Evolutionary conservation across 495 filamentous ascomycete species (phyloP).

Genomic region (Podospora appendiculata): DNA sequence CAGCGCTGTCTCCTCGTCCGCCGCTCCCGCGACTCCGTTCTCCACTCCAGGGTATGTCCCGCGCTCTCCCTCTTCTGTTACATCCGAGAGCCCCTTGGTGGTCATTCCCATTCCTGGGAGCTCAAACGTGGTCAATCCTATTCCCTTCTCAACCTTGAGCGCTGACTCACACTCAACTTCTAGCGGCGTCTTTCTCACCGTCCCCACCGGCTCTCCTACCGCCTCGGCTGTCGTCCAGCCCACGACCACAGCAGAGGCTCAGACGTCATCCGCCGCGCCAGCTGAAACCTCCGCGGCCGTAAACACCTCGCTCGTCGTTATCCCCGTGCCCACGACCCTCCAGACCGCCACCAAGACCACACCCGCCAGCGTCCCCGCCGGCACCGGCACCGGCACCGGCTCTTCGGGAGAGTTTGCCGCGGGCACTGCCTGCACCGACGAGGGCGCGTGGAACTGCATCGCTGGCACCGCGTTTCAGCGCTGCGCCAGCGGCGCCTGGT

Average conservation of each 20-base stretch:
- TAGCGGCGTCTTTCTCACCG: slow-evolving; percentile 24
- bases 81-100: neutral
- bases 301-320: too few relatives aligned
- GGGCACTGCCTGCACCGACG: slow-evolving; percentile 38
- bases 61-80: neutral
- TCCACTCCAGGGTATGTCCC: slow-evolving; percentile 14
- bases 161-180: slow-evolving; percentile 1
- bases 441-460: slow-evolving; percentile 61
- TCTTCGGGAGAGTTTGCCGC: slow-evolving; percentile 12
- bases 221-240: neutral
- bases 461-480: slow-evolving; percentile 53
- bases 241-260: neutral
- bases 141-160: neutral
- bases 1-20: neutral
- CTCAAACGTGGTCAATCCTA: neutral
- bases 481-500: slow-evolving; percentile 59
- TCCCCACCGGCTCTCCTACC: neutral
- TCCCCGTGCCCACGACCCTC: slow-evolving; percentile 6
- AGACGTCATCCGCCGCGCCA: too few relatives aligned
- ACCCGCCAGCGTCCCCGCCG: slow-evolving; percentile 4
- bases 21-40: neutral
- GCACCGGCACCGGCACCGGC: slow-evolving; percentile 10
- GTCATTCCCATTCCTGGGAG: neutral
- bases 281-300: too few relatives aligned
- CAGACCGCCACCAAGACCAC: slow-evolving; percentile 11